Conservation (phyloP, 768 basidiomycete species). For the Harrya chromipes region DNA sequence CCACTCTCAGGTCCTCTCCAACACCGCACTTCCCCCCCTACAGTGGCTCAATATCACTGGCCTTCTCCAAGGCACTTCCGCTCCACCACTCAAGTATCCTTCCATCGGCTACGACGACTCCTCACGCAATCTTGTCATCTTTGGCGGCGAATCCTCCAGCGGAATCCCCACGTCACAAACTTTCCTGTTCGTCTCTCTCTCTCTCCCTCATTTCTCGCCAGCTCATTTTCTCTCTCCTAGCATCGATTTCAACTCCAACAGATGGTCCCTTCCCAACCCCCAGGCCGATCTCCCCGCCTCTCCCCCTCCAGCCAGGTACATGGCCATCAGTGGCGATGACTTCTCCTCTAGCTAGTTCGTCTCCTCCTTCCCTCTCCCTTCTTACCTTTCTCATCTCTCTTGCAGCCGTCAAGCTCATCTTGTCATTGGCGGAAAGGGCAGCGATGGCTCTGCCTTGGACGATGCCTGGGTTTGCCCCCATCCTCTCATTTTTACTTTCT, state of each 20-base stretch:
- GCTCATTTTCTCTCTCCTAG: slow-evolving; percentile 33
- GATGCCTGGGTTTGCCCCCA: slow-evolving; percentile 67
- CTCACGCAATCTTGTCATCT: slow-evolving; percentile 62
- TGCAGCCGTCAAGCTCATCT: slow-evolving; percentile 70
- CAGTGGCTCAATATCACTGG: slow-evolving; percentile 68
- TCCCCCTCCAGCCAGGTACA: slow-evolving; percentile 60
- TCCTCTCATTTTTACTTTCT: neutral
- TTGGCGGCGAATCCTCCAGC: slow-evolving; percentile 70
- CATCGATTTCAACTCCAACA: slow-evolving; percentile 56
- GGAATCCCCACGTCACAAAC: slow-evolving; percentile 63
- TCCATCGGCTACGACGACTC: slow-evolving; percentile 55
- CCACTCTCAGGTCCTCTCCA: slow-evolving; percentile 49
- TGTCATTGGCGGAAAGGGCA: slow-evolving; percentile 66
- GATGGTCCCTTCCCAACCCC: slow-evolving; percentile 58
- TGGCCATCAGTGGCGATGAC: slow-evolving; percentile 63
- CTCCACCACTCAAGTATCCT: slow-evolving; percentile 66
- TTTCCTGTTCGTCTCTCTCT: slow-evolving; percentile 51
- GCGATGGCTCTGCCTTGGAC: slow-evolving; percentile 49
- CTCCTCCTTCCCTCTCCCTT: slow-evolving; percentile 2
- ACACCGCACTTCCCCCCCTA: slow-evolving; percentile 39
- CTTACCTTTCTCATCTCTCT: slow-evolving; percentile 14
- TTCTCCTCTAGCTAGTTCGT: slow-evolving; percentile 82
- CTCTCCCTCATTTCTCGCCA: neutral
- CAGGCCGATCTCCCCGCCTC: slow-evolving; percentile 44
- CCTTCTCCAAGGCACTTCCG: slow-evolving; percentile 50